These are phyloP conservation scores for Cajanus cajan DNA, from an alignment of 306 rosid species.

Conservation along the genomic window DNA sequence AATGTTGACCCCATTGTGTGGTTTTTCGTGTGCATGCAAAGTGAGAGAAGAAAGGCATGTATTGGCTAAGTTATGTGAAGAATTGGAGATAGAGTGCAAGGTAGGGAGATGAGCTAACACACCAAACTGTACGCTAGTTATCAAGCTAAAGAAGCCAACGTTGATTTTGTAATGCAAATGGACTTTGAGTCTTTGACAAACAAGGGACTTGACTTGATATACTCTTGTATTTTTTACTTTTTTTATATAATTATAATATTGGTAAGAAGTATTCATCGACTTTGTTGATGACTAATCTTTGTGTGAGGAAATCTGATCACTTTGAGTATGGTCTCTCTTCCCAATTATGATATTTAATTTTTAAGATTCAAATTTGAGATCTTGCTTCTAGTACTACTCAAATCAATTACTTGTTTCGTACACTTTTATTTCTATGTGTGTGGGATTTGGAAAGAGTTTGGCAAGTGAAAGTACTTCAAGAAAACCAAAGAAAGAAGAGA, in stretches of 20 bases:
- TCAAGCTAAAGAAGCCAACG: constrained; percentile 36
- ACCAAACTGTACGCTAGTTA: constrained; percentile 57
- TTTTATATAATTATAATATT: too few species aligned
- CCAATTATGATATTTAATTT: too few species aligned
- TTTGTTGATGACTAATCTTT: too few species aligned
- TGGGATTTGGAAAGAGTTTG: constrained; percentile 20
- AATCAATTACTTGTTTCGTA: too few species aligned
- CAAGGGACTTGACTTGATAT: constrained; percentile 33
- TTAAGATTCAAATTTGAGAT: too few species aligned
- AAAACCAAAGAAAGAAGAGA: constrained; percentile 26
- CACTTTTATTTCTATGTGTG: constrained; percentile 31
- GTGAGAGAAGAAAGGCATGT: constrained; percentile 33
- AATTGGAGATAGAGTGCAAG: constrained; percentile 24
- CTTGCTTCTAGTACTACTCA: too few species aligned
- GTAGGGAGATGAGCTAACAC: constrained; percentile 78
- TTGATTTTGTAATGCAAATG: constrained; percentile 31
- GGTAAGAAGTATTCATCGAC: too few species aligned
- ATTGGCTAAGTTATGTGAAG: constrained; percentile 35
- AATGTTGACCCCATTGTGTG: constrained; percentile 54
- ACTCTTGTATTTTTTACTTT: too few species aligned
- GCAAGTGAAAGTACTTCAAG: constrained; percentile 35
- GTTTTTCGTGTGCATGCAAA: constrained; percentile 29
- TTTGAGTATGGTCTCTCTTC: too few species aligned
- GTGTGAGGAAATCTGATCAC: too few species aligned
- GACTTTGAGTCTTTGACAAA: constrained; percentile 15